These are phyloP conservation scores for Coemansia sp. DNA, from an alignment of 192 early-diverging fungal genomes.

Conservation along the genomic window DNA sequence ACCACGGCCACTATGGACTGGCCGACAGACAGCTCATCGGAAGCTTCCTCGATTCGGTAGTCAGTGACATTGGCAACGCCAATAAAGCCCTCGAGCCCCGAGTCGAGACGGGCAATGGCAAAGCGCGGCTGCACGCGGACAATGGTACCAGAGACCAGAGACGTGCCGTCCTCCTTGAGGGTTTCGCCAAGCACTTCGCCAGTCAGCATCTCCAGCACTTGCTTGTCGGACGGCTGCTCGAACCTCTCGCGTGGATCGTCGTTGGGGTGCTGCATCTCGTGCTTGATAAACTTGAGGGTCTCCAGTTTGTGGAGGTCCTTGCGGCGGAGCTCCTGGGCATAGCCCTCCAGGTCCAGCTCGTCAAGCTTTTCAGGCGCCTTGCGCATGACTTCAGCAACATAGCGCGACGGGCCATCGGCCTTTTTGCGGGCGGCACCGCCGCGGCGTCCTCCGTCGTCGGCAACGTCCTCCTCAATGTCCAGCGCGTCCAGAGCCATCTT, in stretches of 20 bases:
- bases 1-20: constrained; percentile 73
- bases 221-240: constrained; percentile 51
- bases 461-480: constrained; percentile 78
- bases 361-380: constrained; percentile 73
- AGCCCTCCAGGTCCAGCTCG: constrained; percentile 84
- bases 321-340: constrained; percentile 76
- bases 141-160: constrained; percentile 66
- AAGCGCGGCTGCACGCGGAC: constrained; percentile 68
- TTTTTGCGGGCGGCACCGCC: constrained; percentile 3
- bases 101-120: constrained; percentile 70
- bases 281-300: constrained; percentile 79
- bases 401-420: constrained; percentile 56
- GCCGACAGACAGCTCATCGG: constrained; percentile 62
- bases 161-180: constrained; percentile 56
- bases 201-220: constrained; percentile 80
- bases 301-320: constrained; percentile 75
- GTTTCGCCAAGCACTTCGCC: constrained; percentile 71
- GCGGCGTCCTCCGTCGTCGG: constrained; percentile 56
- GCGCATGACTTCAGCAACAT: constrained; percentile 77
- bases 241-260: constrained; percentile 66
- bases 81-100: constrained; percentile 84
- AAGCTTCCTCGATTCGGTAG: constrained; percentile 54
- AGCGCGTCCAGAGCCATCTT: constrained; percentile 96
- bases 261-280: constrained; percentile 81
- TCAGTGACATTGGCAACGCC: constrained; percentile 58